These are phyloP conservation scores for Orbilia ellipsospora DNA, from an alignment of 2,329 filamentous ascomycete genomes.

Conservation along the genomic window DNA sequence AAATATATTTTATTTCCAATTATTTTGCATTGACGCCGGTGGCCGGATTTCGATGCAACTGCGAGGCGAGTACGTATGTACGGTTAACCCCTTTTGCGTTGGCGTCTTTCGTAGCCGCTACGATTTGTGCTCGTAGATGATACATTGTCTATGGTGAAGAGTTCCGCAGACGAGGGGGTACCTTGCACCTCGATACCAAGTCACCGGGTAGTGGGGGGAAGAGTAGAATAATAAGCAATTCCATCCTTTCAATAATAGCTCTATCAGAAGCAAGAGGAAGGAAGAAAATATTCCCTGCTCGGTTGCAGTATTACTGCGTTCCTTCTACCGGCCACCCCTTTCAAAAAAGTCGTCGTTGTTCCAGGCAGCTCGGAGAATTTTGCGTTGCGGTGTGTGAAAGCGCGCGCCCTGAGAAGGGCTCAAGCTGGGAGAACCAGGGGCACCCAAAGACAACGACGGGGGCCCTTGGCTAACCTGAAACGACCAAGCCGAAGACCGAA, in stretches of 20 bases:
- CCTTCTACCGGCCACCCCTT: not conserved
- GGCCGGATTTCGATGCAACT: not conserved
- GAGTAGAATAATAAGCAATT: too few species aligned
- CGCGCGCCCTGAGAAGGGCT: slow-evolving; percentile 32
- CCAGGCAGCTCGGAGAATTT: slow-evolving; percentile 17
- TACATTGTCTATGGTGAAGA: slow-evolving; percentile 25
- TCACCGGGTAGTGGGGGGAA: slow-evolving; percentile 16
- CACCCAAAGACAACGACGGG: slow-evolving; percentile 1
- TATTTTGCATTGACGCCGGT: slow-evolving; percentile 20
- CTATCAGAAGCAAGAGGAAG: slow-evolving; percentile 2
- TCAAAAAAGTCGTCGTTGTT: not conserved
- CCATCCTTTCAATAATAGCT: too few species aligned
- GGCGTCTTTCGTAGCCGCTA: slow-evolving; percentile 15
- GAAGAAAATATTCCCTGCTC: slow-evolving; percentile 13
- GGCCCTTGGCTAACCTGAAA: slow-evolving; percentile 41
- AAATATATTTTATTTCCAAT: not conserved
- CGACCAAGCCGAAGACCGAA: slow-evolving; percentile 34
- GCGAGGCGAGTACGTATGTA: too few species aligned
- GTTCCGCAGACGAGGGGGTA: slow-evolving; percentile 22
- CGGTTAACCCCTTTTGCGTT: slow-evolving; percentile 43
- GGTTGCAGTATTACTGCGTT: not conserved
- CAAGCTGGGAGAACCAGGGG: slow-evolving; percentile 7
- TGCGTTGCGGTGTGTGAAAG: slow-evolving; percentile 33
- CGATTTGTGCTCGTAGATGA: slow-evolving; percentile 30
- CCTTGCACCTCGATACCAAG: slow-evolving; percentile 17